Conservation (phyloP, 2,329 filamentous ascomycete species). For the Metarhizium rileyi region DNA sequence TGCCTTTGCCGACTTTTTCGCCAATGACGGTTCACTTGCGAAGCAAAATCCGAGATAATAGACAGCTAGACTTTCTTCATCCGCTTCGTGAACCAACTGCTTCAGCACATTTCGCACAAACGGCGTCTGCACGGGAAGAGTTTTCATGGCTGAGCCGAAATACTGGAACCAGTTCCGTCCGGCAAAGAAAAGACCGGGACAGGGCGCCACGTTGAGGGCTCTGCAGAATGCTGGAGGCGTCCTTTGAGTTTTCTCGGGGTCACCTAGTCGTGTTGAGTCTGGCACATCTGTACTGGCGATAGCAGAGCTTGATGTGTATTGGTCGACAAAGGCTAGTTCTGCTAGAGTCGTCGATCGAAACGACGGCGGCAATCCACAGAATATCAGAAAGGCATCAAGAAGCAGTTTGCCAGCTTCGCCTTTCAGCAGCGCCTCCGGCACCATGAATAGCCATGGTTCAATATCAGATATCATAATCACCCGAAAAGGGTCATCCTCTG, state of each 20-base stretch:
- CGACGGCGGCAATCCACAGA: conserved; percentile 52
- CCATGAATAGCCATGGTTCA: conserved; percentile 46
- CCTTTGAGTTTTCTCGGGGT: conserved; percentile 9
- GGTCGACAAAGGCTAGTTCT: conserved; percentile 20
- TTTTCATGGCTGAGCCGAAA: conserved; percentile 18
- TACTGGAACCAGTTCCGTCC: conserved; percentile 34
- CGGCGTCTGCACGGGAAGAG: conserved; percentile 23
- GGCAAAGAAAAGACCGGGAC: conserved; percentile 45
- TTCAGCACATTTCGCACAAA: conserved; percentile 47
- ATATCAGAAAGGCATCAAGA: conserved; percentile 61
- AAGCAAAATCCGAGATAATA: conserved; percentile 63
- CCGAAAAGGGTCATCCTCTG: conserved; percentile 73
- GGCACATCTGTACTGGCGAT: neutral
- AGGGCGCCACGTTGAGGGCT: conserved; percentile 21
- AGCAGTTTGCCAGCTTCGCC: conserved; percentile 33
- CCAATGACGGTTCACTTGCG: conserved; percentile 39
- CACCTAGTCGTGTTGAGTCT: neutral
- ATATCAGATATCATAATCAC: conserved; percentile 75
- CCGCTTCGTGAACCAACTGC: conserved; percentile 41
- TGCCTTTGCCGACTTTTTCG: conserved; percentile 61
- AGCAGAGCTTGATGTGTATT: conserved; percentile 15
- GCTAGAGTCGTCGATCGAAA: conserved; percentile 20
- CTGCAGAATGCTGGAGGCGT: conserved; percentile 22
- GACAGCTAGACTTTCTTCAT: conserved; percentile 39
- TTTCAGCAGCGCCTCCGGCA: conserved; percentile 30